Conservation (phyloP, 495 filamentous ascomycete genomes). For the Daldinia loculata region DNA sequence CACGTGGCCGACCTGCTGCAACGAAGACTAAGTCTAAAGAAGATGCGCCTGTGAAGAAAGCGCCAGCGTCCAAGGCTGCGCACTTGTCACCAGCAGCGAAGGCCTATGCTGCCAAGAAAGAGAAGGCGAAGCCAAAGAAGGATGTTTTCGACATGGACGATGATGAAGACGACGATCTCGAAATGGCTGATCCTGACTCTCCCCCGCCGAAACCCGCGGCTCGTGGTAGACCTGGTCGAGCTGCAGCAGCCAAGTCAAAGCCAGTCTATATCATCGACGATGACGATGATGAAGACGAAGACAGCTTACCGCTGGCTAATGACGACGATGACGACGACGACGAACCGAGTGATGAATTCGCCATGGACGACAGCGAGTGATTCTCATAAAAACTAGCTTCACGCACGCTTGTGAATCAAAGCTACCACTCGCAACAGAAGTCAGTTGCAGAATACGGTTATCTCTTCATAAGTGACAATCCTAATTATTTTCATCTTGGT, state of each 20-base stretch:
- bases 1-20: conserved; percentile 58
- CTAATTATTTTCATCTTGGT: background rate
- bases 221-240: conserved; percentile 56
- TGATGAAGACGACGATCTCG: conserved; percentile 51
- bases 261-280: conserved; percentile 54
- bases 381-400: conserved; percentile 1
- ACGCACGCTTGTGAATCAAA: background rate
- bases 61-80: conserved; percentile 46
- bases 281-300: conserved; percentile 56
- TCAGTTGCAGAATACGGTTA: background rate
- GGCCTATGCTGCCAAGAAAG: conserved; percentile 78
- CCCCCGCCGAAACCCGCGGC: conserved; percentile 53
- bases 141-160: conserved; percentile 55
- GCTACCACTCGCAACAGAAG: background rate
- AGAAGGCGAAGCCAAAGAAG: conserved; percentile 67
- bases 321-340: conserved; percentile 47
- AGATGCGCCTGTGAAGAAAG: conserved; percentile 47
- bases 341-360: conserved; percentile 40
- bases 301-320: conserved; percentile 22
- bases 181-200: conserved; percentile 52
- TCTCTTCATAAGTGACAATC: background rate
- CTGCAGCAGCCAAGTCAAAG: conserved; percentile 54
- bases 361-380: conserved; percentile 49
- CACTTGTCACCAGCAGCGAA: conserved; percentile 79
- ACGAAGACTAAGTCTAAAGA: conserved; percentile 58